Base-by-base conservation (phyloP, 2,329 filamentous ascomycete genomes). In the Penicillium crustosum region DNA sequence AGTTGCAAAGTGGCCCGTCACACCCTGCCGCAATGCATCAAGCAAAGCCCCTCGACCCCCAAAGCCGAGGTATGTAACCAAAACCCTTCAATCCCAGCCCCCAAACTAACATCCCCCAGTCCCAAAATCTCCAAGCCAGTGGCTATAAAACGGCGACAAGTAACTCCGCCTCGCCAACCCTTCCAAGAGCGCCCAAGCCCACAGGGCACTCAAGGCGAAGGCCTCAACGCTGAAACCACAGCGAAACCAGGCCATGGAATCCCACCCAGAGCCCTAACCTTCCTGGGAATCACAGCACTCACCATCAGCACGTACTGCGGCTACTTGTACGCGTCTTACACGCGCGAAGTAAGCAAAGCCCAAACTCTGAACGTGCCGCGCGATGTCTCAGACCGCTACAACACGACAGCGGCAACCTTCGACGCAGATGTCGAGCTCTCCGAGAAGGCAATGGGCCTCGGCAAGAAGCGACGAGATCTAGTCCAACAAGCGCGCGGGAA, bases 321-420 rank as follows among this genome's bases (percentile, higher is more conserved):
- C 50, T 79, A 75, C 52, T 68, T 78, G 12, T 80, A 79, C 65
- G 68, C 70, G 21, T 75, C 76, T 4, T 79, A 80, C 63, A 62
- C 63, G 27, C 72, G 70, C 23, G 73, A 77, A 53, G 69, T 76
- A 2, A 60, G 64, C 39, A 65, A 69, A 44, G 64, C 70, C 0
- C 68, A 70, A 49, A 64, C 67, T 2, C 67, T 78, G 3, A 42
- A 69, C 21, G 66, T 76, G 2, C 73, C 75, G 7, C 64, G 66
- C 39, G 78, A 81, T 55, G 77, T 81, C 17, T 79, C 78, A 29
- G 74, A 78, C 60, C 74, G 79, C 29, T 82, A 80, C 70, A 71
- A 80, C 59, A 67, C 66, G 29, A 78, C 75, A 0, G 78, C 78
- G 10, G 56, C 67, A 13, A 71, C 68, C 41, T 82, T 78, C 58